phyloP scores from a whole-genome alignment of 2,329 filamentous ascomycete species.

The Talaromyces piceae region DNA sequence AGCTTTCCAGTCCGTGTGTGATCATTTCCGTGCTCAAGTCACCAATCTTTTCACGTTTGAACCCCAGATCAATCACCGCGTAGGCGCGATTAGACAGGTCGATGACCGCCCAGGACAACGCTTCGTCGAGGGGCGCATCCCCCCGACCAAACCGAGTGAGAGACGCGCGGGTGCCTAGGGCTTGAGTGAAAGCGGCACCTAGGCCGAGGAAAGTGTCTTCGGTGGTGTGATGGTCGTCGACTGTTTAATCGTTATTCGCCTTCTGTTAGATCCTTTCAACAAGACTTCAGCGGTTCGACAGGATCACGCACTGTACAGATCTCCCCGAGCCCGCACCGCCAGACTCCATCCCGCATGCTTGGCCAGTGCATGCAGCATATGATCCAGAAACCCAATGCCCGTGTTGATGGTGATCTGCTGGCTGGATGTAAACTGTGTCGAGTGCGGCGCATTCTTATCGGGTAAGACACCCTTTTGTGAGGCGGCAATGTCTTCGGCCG shows the following conservation, averaged over 20 bases:
- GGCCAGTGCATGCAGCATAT: conserved; percentile 95
- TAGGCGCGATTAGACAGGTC: conserved; percentile 91
- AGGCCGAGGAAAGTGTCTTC: conserved; percentile 93
- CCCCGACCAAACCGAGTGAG: conserved; percentile 86
- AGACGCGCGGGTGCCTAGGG: conserved; percentile 69
- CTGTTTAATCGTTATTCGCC: no score
- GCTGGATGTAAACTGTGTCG: conserved; percentile 72
- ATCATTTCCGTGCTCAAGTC: conserved; percentile 95
- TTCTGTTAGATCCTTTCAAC: not conserved
- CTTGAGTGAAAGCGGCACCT: conserved; percentile 72
- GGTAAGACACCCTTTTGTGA: conserved; percentile 39
- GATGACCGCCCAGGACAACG: conserved; percentile 84
- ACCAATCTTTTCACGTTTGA: conserved; percentile 87
- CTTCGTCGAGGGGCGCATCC: conserved; percentile 91
- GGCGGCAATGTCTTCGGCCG: conserved; percentile 44
- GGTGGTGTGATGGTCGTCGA: conserved; percentile 97
- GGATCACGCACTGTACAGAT: conserved; percentile 68
- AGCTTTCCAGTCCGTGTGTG: conserved; percentile 89
- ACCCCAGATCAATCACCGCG: conserved; percentile 72
- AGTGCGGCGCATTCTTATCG: conserved; percentile 55
- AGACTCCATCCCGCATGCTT: conserved; percentile 96
- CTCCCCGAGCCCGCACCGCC: conserved; percentile 72
- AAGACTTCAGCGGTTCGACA: not conserved
- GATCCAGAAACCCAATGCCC: conserved; percentile 94
- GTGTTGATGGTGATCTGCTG: conserved; percentile 85